Conservation (phyloP, 2,329 filamentous ascomycete genomes). For the Fusarium penzigii region DNA sequence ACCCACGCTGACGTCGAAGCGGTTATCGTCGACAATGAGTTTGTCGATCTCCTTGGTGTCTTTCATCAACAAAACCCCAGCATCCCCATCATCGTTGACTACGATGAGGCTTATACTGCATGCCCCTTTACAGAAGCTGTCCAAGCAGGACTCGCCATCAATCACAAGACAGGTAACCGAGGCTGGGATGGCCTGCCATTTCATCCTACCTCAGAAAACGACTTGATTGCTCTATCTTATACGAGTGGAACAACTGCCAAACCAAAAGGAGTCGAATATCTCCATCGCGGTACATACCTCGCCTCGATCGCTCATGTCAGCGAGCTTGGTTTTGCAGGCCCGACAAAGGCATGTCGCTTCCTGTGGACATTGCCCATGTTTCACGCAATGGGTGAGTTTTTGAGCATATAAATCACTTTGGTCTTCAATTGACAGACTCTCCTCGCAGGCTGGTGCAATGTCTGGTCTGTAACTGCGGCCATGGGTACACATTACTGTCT, state of each 20-base stretch:
- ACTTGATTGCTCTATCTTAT: slow-evolving; percentile 83
- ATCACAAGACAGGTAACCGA: slow-evolving; percentile 61
- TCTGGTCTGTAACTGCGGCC: slow-evolving; percentile 90
- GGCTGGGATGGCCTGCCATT: slow-evolving; percentile 79
- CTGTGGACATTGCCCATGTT: slow-evolving; percentile 93
- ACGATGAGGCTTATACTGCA: slow-evolving; percentile 36
- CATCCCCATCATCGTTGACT: slow-evolving; percentile 75
- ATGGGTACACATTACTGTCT: slow-evolving; percentile 94
- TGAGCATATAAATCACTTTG: not conserved
- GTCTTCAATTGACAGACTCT: slow-evolving; percentile 53
- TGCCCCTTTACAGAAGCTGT: slow-evolving; percentile 82
- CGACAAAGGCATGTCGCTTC: slow-evolving; percentile 69
- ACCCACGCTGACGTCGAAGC: slow-evolving; percentile 82
- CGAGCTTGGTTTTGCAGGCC: slow-evolving; percentile 77
- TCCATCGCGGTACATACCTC: slow-evolving; percentile 84
- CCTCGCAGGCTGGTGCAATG: slow-evolving; percentile 80
- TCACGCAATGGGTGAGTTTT: slow-evolving; percentile 37
- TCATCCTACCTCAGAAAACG: slow-evolving; percentile 74
- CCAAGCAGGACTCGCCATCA: slow-evolving; percentile 74
- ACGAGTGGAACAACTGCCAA: slow-evolving; percentile 90
- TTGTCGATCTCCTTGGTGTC: slow-evolving; percentile 64
- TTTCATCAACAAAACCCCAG: slow-evolving; percentile 63
- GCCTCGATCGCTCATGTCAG: slow-evolving; percentile 83
- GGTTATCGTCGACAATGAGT: slow-evolving; percentile 87
- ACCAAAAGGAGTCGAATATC: slow-evolving; percentile 93